Percentiles rank a stretch among this genome's conserved stretches.
These are phyloP conservation scores for Helotiales sp. DNA, from an alignment of 2,329 filamentous ascomycete genomes.

Conservation along the genomic window DNA sequence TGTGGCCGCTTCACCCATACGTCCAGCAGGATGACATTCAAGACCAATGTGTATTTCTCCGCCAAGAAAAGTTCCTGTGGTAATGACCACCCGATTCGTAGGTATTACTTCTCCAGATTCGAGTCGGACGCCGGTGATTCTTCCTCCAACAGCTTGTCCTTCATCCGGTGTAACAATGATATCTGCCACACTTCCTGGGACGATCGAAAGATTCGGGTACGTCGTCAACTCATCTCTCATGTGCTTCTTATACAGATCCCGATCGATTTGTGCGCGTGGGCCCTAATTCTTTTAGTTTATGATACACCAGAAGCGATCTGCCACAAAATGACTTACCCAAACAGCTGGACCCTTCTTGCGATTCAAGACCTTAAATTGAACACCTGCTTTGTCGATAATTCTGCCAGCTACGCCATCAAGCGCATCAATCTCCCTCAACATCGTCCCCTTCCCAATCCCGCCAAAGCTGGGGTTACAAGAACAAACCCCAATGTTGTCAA, in stretches of 20 bases:
- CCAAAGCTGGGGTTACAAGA: constrained; percentile 97
- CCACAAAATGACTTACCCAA: constrained; percentile 54
- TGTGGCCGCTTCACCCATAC: constrained; percentile 92
- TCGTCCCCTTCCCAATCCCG: constrained; percentile 97
- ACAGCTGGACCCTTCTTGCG: constrained; percentile 89
- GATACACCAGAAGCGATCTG: neutral
- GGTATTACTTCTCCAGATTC: constrained; percentile 84
- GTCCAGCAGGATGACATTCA: constrained; percentile 79
- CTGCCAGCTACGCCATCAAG: constrained; percentile 86
- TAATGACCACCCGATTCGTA: constrained; percentile 84
- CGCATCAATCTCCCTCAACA: constrained; percentile 92
- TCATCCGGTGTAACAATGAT: constrained; percentile 70
- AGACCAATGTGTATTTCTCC: constrained; percentile 97
- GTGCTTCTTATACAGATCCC: constrained; percentile 81
- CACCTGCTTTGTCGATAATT: constrained; percentile 88
- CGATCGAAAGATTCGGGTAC: constrained; percentile 77
- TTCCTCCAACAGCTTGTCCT: constrained; percentile 56
- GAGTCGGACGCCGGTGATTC: constrained; percentile 80
- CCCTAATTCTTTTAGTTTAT: constrained; percentile 47
- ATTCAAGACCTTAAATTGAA: constrained; percentile 93
- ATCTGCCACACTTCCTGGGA: constrained; percentile 88
- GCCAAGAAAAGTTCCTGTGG: constrained; percentile 91
- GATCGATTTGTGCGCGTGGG: constrained; percentile 92
- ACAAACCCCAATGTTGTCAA: constrained; percentile 89
- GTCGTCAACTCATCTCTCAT: constrained; percentile 83